phyloP scores from a whole-genome alignment of 2,329 filamentous ascomycete genomes.

The Juglanconis oblonga region DNA sequence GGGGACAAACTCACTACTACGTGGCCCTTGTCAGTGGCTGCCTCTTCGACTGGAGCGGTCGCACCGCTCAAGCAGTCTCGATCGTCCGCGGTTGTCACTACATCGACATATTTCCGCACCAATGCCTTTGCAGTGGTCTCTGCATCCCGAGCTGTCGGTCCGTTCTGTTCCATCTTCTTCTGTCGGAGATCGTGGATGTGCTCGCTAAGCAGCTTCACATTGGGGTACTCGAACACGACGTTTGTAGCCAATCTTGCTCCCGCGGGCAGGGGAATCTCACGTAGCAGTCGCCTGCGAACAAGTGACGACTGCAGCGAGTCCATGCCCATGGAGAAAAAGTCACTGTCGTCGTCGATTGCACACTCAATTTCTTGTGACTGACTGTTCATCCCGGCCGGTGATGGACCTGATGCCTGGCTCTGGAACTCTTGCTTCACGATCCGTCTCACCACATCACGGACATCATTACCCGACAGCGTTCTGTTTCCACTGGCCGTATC shows the following conservation, averaged over 20 bases:
- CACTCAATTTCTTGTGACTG: conserved; percentile 2
- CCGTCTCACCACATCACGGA: neutral
- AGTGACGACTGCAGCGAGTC: conserved; percentile 28
- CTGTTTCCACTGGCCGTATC: neutral
- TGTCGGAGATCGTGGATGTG: conserved; percentile 25
- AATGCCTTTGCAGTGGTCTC: conserved; percentile 31
- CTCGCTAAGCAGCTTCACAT: conserved; percentile 21
- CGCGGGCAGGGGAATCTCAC: conserved; percentile 23
- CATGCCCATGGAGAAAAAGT: conserved; percentile 28
- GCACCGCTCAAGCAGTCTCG: conserved; percentile 21
- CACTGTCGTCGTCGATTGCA: conserved; percentile 14
- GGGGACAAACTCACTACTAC: conserved; percentile 27
- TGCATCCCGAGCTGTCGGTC: conserved; percentile 20
- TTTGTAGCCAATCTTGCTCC: conserved; percentile 21
- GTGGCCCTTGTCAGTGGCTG: conserved; percentile 19
- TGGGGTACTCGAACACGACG: conserved; percentile 30
- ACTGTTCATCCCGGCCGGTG: neutral
- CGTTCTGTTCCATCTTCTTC: conserved; percentile 4
- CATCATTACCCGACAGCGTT: conserved; percentile 16
- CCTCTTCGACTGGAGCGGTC: neutral
- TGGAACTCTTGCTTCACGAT: neutral
- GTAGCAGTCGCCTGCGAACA: conserved; percentile 23
- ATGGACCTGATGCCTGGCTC: neutral
- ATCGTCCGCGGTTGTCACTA: conserved; percentile 23
- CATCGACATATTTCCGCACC: conserved; percentile 36